Conservation (phyloP, 2,329 filamentous ascomycete genomes). For the Fusarium verrucosum region DNA sequence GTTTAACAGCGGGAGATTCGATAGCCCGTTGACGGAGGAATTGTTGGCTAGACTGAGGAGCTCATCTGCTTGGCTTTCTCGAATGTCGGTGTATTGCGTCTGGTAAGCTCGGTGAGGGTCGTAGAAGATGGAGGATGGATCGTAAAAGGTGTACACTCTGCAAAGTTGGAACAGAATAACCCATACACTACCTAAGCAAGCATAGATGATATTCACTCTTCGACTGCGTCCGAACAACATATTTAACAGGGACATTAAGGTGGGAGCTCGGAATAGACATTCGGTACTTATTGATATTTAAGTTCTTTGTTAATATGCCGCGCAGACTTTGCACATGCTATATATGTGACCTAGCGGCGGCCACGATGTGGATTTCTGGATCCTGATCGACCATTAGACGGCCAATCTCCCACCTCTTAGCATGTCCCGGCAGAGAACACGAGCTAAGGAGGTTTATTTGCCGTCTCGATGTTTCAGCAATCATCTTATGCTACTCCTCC, state of each 20-base stretch:
- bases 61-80: conserved; percentile 38
- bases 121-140: conserved; percentile 44
- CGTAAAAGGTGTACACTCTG: conserved; percentile 33
- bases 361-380: not conserved
- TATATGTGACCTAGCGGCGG: not conserved
- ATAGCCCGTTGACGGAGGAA: not conserved
- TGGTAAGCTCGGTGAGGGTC: conserved; percentile 37
- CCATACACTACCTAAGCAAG: conserved; percentile 18
- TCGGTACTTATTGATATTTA: fast-evolving
- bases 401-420: no score
- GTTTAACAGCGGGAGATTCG: not conserved
- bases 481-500: not conserved
- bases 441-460: not conserved
- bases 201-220: not conserved
- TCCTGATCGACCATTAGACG: not conserved
- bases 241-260: fast-evolving
- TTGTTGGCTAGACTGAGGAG: conserved; percentile 25
- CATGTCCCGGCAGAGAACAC: not conserved
- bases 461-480: not conserved
- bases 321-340: no score
- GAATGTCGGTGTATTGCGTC: conserved; percentile 36
- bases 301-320: not conserved
- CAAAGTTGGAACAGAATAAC: conserved; percentile 37
- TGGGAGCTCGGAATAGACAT: no score
- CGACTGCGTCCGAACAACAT: not conserved